Percentiles rank a stretch among this genome's conserved stretches.
Evolutionary conservation across 352 stramenopile genomes (phyloP).

Genomic region (Phytopythium montanum): DNA sequence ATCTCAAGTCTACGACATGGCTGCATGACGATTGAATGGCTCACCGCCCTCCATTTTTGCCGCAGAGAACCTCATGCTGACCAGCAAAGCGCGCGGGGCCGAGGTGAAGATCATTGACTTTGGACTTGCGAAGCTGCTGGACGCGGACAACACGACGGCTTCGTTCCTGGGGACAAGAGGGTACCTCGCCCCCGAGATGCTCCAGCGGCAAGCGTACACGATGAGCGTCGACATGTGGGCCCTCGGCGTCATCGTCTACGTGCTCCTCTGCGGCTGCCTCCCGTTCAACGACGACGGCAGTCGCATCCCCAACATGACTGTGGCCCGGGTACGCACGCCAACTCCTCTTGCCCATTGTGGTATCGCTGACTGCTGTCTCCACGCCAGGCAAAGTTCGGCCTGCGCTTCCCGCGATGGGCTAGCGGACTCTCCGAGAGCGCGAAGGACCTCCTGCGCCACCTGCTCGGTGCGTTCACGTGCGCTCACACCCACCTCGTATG

Average conservation of each 20-base stretch:
- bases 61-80: constrained; percentile 84
- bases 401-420: constrained; percentile 94
- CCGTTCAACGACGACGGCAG: constrained; percentile 98
- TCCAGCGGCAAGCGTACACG: constrained; percentile 96
- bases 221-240: constrained; percentile 98
- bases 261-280: constrained; percentile 96
- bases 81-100: constrained; percentile 68
- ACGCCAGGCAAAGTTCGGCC: constrained; percentile 89
- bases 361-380: constrained; percentile 9
- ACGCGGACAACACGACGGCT: constrained; percentile 74
- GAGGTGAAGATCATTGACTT: constrained; percentile 99
- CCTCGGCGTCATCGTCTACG: constrained; percentile 97
- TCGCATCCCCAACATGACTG: constrained; percentile 77
- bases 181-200: constrained; percentile 98
- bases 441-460: constrained; percentile 80
- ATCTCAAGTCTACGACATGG: not conserved
- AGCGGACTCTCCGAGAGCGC: constrained; percentile 79
- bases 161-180: constrained; percentile 88
- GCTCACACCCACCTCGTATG: no score
- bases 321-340: constrained; percentile 44
- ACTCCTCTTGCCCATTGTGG: constrained; percentile 10
- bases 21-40: not conserved
- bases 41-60: not conserved
- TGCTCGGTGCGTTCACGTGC: constrained; percentile 42
- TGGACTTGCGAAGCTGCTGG: constrained; percentile 94